Base-by-base conservation (phyloP, 352 stramenopile genomes). In the Elongisporangium senticosum region DNA sequence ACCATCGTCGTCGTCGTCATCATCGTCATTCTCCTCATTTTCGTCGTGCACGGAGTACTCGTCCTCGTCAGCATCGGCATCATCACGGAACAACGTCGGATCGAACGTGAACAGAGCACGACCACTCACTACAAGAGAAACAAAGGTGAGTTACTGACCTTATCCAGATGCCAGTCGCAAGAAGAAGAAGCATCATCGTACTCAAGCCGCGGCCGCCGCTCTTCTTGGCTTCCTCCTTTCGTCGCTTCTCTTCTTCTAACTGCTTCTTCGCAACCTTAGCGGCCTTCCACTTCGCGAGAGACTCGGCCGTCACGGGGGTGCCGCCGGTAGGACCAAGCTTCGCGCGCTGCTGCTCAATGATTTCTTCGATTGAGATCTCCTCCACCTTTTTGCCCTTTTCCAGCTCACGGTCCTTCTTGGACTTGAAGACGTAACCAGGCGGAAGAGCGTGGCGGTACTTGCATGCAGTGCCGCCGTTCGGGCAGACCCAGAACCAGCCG, bases 401-500 rank as follows among this genome's bases (percentile, higher is more conserved):
- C 4, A 80, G 75, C 6, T 96, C 88, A 49, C 86, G 86, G 13
- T 96, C 84, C 54, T 87, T 87, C 59, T 86, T 90, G 11, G 83
- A 89, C 71, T 95, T 95, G 68, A 89, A 96, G 20, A 95, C 83
- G 55, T 93, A 96, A 1, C 87, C 87, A 55, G 84, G 76, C 55
- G 87, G 87, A 65, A 96, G 67, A n/a, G 87, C 87, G 62, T 96
- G 87, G 20, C 87, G 86, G 53, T 88, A 88, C 67, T 91, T 90
- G 67, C 80, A 93, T 49, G 71, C 65, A 26, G 85, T 71, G 33
- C 86, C 86, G 53, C 86, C 87, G 59, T 95, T 95, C 47, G 87
- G 87, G 58, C 87, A 96, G 14, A 89, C 77, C 87, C 87, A 96
- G 71, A 96, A 96, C 87, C 87, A 96, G 21, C 87, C 87, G 61